Evolutionary conservation across 1,284 basidiomycete genomes (phyloP).

Genomic region (Ganoderma lingzhi): DNA sequence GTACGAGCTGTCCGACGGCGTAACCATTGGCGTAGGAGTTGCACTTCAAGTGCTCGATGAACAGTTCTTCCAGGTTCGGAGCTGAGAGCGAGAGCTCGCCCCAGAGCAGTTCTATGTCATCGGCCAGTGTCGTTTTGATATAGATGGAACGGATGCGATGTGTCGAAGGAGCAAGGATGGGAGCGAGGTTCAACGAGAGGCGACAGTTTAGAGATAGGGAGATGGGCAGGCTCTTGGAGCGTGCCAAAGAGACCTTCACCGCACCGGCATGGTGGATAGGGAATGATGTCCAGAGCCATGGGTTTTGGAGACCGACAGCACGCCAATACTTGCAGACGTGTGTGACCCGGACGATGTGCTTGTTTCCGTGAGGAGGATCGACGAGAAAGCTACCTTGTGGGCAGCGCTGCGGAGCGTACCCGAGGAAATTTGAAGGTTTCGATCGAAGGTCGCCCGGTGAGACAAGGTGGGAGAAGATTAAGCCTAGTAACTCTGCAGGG

Average conservation of each 20-base stretch:
- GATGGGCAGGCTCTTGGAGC: conserved; percentile 6
- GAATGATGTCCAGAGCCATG: background rate
- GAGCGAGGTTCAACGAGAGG: background rate
- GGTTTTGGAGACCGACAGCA: background rate
- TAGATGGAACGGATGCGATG: background rate
- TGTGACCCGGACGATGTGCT: background rate
- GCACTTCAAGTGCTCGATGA: background rate
- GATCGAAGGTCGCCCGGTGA: background rate
- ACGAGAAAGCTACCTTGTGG: background rate
- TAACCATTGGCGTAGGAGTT: background rate
- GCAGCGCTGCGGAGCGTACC: background rate
- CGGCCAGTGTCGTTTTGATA: background rate
- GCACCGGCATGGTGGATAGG: background rate
- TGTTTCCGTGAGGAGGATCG: background rate
- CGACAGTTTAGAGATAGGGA: background rate
- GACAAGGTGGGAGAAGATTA: background rate
- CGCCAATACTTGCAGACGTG: conserved; percentile 1
- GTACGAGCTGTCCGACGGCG: background rate
- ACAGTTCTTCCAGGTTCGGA: conserved; percentile 1
- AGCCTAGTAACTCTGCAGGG: background rate
- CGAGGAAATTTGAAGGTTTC: background rate
- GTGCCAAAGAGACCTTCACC: background rate
- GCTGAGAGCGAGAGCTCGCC: background rate
- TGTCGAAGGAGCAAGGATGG: background rate
- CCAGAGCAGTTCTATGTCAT: background rate